Percentiles rank a stretch among this genome's conserved stretches.
Conservation (phyloP, 345 rosid species). For the Eucalyptus cloeziana region DNA sequence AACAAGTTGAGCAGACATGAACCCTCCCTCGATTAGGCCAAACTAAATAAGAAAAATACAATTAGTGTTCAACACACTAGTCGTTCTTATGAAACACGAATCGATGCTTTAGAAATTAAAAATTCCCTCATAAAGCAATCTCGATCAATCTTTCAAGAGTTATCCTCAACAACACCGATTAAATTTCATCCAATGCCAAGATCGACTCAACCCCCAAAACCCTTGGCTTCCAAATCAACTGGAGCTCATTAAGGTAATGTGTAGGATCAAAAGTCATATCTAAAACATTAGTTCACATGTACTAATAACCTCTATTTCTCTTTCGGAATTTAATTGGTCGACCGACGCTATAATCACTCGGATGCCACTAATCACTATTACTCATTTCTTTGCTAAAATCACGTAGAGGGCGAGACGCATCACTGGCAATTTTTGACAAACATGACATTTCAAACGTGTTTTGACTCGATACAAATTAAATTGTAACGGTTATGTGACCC, state of each 20-base stretch:
- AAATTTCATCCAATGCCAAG: not conserved
- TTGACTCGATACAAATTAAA: not conserved
- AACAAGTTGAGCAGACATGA: not conserved
- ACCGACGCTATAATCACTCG: not conserved
- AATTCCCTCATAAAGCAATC: not conserved
- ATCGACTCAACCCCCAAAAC: not conserved
- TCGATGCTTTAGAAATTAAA: not conserved
- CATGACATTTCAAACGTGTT: not conserved
- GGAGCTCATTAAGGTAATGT: not conserved
- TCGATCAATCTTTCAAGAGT: not conserved
- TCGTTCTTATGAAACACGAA: not conserved
- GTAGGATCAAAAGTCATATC: not conserved
- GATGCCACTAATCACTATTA: not conserved
- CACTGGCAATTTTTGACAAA: not conserved
- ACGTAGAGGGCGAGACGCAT: accelerated
- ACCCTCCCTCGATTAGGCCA: not conserved
- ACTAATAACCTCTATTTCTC: not conserved
- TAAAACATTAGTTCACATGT: not conserved
- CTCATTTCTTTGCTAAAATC: not conserved
- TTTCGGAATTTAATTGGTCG: not conserved
- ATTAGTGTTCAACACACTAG: not conserved
- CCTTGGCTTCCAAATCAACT: not conserved
- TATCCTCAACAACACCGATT: not conserved
- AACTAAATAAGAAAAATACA: not conserved
- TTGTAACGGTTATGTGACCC: not conserved